Percentiles rank a stretch among this genome's conserved stretches.
These are phyloP conservation scores for Ophiocordyceps robertsii DNA, from an alignment of 2,329 filamentous ascomycete species.

Conservation along the genomic window DNA sequence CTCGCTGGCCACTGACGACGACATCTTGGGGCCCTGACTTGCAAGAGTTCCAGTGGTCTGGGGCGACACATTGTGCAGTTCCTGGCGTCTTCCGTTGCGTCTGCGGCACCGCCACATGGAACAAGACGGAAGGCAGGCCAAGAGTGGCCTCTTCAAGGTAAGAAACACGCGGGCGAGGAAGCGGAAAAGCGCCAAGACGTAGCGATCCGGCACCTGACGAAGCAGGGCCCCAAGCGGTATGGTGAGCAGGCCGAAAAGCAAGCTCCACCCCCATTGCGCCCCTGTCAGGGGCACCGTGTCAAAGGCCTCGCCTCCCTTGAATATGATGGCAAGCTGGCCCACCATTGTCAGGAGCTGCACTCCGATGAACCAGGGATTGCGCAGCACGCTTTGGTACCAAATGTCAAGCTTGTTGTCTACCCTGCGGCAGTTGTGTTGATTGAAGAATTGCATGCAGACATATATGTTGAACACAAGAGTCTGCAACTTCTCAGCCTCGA, in stretches of 20 bases:
- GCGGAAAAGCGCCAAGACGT: conserved; percentile 15
- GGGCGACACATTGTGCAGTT: conserved; percentile 12
- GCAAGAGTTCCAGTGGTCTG: not conserved
- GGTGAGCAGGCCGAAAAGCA: conserved; percentile 53
- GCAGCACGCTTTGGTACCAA: conserved; percentile 56
- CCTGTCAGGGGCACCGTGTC: conserved; percentile 47
- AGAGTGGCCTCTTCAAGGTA: conserved; percentile 6
- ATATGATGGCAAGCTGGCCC: conserved; percentile 60
- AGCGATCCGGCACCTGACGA: conserved; percentile 24
- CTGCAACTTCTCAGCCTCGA: conserved; percentile 24
- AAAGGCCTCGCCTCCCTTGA: conserved; percentile 56
- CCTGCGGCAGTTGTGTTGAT: conserved; percentile 65
- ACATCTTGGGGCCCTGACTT: not conserved
- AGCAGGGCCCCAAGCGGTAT: conserved; percentile 43
- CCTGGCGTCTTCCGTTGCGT: conserved; percentile 9
- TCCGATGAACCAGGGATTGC: conserved; percentile 64
- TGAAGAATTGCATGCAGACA: conserved; percentile 86
- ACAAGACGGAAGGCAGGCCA: conserved; percentile 7
- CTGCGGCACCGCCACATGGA: conserved; percentile 9
- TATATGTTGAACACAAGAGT: conserved; percentile 78
- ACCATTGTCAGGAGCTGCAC: conserved; percentile 55
- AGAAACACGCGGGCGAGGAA: conserved; percentile 7
- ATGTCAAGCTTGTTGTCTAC: conserved; percentile 77
- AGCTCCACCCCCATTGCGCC: conserved; percentile 55
- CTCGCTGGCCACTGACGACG: not conserved